Base-by-base conservation (phyloP, 176 grass and related monocot species). In the Oryza brachyantha region DNA sequence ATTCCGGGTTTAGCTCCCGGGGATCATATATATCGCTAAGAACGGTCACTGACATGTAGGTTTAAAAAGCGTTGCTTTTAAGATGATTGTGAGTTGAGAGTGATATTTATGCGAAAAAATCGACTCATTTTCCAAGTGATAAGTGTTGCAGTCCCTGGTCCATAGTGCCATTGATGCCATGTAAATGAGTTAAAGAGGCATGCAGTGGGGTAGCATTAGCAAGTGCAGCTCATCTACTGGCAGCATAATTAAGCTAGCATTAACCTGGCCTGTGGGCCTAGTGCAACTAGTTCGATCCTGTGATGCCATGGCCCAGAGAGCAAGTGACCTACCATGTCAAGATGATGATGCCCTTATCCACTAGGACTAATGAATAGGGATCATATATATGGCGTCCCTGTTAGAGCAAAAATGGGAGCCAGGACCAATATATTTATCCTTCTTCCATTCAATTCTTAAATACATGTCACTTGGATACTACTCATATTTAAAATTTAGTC, bases 221-320 rank as follows among this genome's bases (percentile, higher is more conserved):
- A 13, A 58, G 11, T 40, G 29, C 14, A 2, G 38, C 38, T 43
- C 27, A 31, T 84, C 74, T 78, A 35, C 43, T 72, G 73, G 34
- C 40, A 64, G 42, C 58, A 82, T 32, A 10, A 21, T 50, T 50
- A 50, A 17, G 46, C 46, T 50, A 19, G 73, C 40, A 42, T 69
- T 46, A 59, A 59, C 0, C 57, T 25, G 9, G 29, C 2, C 3
- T 24, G 77, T 40, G 59, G 43, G 62, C 29, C 34, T 21, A 13
- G 0, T n/a, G 64, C 78, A n/a, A n/a, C n/a, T 78, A 82, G 57
- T 78, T 57, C 8, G 64, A 72, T 72, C 45, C 13, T 76, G 85
- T 21, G 29, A 38, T 17, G 72, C 13, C 54, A 54, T 70, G 52
- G 48, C 50, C 50, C 50, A 24, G 48, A 45, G 58, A 11, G 77